A percentile compares a stretch with the other conserved stretches of the same genome.
Evolutionary conservation across 306 rosid species (phyloP).

Genomic region (Dryas alaskensis): DNA sequence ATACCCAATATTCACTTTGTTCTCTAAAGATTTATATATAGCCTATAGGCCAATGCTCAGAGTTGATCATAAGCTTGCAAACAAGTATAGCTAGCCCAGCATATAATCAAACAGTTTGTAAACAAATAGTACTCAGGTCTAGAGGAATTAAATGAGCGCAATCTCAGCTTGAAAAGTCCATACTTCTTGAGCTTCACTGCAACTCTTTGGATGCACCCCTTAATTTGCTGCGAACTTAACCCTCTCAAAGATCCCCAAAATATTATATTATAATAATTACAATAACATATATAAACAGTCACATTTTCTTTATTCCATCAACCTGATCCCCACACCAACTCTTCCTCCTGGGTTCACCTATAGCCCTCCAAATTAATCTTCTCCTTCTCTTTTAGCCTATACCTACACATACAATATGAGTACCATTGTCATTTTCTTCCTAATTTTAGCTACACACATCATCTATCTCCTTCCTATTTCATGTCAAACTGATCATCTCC

Average conservation of each 20-base stretch:
- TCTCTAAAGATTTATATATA: too few relatives aligned
- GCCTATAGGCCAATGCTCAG: too few relatives aligned
- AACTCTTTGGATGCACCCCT: slow-evolving; percentile 13
- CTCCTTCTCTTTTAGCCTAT: background rate
- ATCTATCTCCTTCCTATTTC: background rate
- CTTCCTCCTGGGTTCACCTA: slow-evolving; percentile 21
- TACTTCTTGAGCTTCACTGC: slow-evolving; percentile 42
- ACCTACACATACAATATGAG: background rate
- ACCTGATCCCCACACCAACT: slow-evolving; percentile 23
- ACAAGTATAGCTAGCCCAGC: background rate
- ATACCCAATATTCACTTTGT: too few relatives aligned
- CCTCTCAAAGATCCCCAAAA: background rate
- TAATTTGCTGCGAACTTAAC: slow-evolving; percentile 1
- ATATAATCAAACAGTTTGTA: background rate
- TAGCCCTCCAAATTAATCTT: slow-evolving; percentile 23
- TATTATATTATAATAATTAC: background rate
- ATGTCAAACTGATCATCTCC: slow-evolving; percentile 9
- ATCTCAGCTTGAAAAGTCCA: slow-evolving; percentile 13
- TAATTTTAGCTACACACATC: slow-evolving; percentile 17
- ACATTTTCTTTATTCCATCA: slow-evolving; percentile 15
- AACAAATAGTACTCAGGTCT: too few relatives aligned
- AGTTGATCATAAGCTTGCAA: slow-evolving; percentile 7
- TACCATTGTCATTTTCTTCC: slow-evolving; percentile 15
- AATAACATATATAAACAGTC: background rate
- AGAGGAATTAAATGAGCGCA: background rate